Conservation (phyloP, 768 basidiomycete genomes). For the Exsudoporus frostii region DNA sequence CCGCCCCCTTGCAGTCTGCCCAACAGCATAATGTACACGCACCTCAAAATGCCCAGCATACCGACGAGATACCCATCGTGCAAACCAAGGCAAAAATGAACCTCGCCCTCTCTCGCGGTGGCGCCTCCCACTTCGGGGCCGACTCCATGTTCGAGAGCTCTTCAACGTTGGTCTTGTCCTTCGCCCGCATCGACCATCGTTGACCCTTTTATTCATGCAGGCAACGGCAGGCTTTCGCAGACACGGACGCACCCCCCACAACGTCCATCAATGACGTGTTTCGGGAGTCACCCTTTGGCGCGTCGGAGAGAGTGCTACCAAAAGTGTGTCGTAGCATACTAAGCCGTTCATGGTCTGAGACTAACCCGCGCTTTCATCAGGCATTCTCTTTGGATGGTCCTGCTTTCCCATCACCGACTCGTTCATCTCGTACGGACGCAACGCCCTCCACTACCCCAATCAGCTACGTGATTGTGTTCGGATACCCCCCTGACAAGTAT, state of each 20-base stretch:
- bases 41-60: constrained; percentile 57
- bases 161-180: constrained; percentile 19
- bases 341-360: neutral
- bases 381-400: constrained; percentile 22
- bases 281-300: constrained; percentile 41
- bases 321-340: constrained; percentile 15
- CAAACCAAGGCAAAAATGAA: constrained; percentile 82
- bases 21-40: constrained; percentile 57
- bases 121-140: constrained; percentile 72
- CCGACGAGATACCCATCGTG: constrained; percentile 72
- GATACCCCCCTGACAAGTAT: constrained; percentile 83
- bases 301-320: constrained; percentile 23
- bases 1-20: constrained; percentile 43
- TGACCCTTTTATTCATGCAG: constrained; percentile 30
- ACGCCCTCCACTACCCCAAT: constrained; percentile 38
- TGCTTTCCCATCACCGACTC: constrained; percentile 11
- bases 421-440: constrained; percentile 24
- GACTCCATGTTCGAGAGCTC: constrained; percentile 83
- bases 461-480: constrained; percentile 75
- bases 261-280: constrained; percentile 75
- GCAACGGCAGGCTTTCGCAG: constrained; percentile 59
- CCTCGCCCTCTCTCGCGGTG: constrained; percentile 58
- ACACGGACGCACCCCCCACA: constrained; percentile 80
- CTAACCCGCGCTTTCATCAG: constrained; percentile 1
- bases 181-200: neutral